Conservation (phyloP, 371 early-diverging fungal species). For the Saksenaea oblongispora region DNA sequence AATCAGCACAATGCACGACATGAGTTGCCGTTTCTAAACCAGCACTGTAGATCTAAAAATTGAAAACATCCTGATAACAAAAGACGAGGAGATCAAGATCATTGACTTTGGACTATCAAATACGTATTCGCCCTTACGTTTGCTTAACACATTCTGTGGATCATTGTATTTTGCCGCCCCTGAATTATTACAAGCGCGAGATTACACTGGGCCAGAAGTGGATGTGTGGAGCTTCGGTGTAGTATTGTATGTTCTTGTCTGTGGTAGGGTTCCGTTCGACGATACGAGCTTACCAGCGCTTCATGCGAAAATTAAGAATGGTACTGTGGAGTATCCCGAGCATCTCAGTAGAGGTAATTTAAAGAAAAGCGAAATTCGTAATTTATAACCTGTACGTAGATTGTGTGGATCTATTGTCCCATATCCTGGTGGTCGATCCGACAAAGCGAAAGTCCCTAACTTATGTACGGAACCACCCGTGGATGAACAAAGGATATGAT, state of each 20-base stretch:
- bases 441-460: conserved; percentile 58
- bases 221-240: conserved; percentile 95
- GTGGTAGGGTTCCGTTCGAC: conserved; percentile 88
- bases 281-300: conserved; percentile 65
- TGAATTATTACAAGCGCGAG: conserved; percentile 79
- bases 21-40: too few relatives aligned
- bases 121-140: conserved; percentile 67
- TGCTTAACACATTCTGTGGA: conserved; percentile 82
- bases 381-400: conserved; percentile 32
- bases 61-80: conserved; percentile 83
- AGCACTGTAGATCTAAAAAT: conserved; percentile 76
- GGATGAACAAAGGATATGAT: conserved; percentile 73
- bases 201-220: conserved; percentile 86
- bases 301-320: conserved; percentile 69
- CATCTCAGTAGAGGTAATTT: conserved; percentile 43
- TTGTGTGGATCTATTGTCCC: conserved; percentile 64
- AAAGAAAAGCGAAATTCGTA: neutral
- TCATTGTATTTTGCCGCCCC: conserved; percentile 84
- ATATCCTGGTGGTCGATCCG: conserved; percentile 68
- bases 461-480: conserved; percentile 63
- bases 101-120: conserved; percentile 91
- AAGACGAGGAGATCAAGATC: conserved; percentile 59
- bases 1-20: neutral
- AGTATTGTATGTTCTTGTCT: conserved; percentile 81
- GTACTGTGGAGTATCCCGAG: conserved; percentile 46